Percentiles rank a stretch among this genome's conserved stretches.
These are phyloP conservation scores for Aphanomyces invadans DNA, from an alignment of 352 stramenopile species.

Conservation along the genomic window DNA sequence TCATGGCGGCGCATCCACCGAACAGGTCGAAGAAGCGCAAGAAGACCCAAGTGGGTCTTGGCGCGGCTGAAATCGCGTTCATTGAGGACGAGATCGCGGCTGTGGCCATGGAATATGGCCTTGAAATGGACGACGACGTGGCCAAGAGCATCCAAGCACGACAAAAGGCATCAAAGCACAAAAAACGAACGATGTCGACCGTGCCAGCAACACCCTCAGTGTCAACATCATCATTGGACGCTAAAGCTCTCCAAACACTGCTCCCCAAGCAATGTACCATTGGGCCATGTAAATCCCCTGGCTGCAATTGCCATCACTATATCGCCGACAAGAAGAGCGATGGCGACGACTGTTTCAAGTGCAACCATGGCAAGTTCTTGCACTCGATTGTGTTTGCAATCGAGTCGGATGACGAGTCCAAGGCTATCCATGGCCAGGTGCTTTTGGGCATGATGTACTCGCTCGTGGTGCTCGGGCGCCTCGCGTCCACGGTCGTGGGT, in stretches of 20 bases:
- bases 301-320: conserved; percentile 41
- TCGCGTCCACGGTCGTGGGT: conserved; percentile 45
- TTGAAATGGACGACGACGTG: conserved; percentile 60
- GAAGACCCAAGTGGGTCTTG: conserved; percentile 61
- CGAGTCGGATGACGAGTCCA: conserved; percentile 32
- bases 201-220: conserved; percentile 10
- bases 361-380: conserved; percentile 61
- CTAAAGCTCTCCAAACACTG: conserved; percentile 36
- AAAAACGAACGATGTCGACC: conserved; percentile 26
- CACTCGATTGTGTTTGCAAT: conserved; percentile 36
- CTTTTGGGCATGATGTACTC: conserved; percentile 50
- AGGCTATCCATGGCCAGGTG: conserved; percentile 36
- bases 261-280: conserved; percentile 49
- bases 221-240: conserved; percentile 23
- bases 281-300: conserved; percentile 46
- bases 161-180: conserved; percentile 38
- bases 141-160: conserved; percentile 48
- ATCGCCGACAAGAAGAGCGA: conserved; percentile 27
- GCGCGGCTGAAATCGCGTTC: conserved; percentile 67
- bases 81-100: conserved; percentile 82
- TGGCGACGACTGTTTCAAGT: conserved; percentile 44
- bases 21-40: conserved; percentile 47
- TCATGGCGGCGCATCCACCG: not conserved
- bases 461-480: conserved; percentile 46
- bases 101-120: conserved; percentile 67